Conservation (phyloP, 208 protist genomes). For the Entamoeba invadens region DNA sequence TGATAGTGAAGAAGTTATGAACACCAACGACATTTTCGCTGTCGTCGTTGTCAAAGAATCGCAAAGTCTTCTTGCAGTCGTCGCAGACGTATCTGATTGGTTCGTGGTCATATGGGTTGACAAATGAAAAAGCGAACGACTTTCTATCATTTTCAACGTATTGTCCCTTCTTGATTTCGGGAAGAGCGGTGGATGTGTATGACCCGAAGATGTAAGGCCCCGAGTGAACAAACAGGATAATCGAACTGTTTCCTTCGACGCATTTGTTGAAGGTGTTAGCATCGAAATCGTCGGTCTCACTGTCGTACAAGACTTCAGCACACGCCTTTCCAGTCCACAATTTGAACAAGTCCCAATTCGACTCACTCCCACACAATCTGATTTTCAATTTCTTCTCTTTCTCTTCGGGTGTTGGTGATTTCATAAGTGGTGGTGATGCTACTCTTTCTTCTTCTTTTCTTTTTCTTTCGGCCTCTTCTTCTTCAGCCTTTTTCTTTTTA, state of each 20-base stretch:
- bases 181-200: neutral
- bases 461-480: too few relatives aligned
- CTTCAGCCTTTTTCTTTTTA: too few relatives aligned
- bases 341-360: neutral
- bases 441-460: too few relatives aligned
- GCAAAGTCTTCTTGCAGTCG: neutral
- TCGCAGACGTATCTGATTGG: neutral
- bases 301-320: neutral
- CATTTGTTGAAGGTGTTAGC: neutral
- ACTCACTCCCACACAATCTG: neutral
- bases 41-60: neutral
- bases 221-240: neutral
- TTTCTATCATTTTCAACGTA: neutral
- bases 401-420: neutral
- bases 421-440: too few relatives aligned
- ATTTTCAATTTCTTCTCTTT: neutral
- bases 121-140: neutral
- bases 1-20: neutral
- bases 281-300: neutral
- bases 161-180: neutral
- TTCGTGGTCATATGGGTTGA: neutral
- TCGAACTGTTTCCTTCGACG: neutral
- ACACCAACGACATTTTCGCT: neutral
- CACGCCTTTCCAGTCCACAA: neutral
- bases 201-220: neutral